Conservation (phyloP, 1,284 basidiomycete genomes). For the Ganoderma sp. region DNA sequence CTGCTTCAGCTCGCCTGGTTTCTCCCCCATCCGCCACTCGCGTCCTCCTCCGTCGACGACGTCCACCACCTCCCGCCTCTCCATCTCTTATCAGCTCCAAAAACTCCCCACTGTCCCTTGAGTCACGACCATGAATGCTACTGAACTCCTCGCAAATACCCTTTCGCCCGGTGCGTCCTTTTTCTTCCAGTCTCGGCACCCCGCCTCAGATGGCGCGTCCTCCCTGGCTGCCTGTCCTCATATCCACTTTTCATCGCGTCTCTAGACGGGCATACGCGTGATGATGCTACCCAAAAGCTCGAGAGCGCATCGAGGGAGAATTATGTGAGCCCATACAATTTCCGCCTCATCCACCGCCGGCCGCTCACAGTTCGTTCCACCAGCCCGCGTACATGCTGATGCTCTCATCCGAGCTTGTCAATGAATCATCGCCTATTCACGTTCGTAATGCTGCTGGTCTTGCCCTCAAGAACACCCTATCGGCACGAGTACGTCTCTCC, state of each 20-base stretch:
- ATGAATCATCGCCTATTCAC: constrained; percentile 74
- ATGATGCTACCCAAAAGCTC: constrained; percentile 87
- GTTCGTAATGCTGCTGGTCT: constrained; percentile 94
- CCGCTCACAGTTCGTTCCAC: constrained; percentile 31
- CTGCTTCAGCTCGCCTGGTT: constrained; percentile 6
- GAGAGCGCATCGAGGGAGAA: constrained; percentile 85
- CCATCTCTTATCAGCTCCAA: constrained; percentile 19
- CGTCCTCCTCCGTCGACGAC: constrained; percentile 20
- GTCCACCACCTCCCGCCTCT: constrained; percentile 22
- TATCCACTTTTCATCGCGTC: constrained; percentile 19
- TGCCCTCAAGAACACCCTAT: constrained; percentile 95
- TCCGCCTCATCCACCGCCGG: constrained; percentile 30
- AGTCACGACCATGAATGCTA: constrained; percentile 79
- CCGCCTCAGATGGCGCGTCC: constrained; percentile 29
- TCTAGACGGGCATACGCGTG: constrained; percentile 83
- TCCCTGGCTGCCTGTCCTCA: constrained; percentile 16
- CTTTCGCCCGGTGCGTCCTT: constrained; percentile 79
- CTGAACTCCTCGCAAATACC: constrained; percentile 87
- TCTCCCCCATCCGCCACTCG: constrained; percentile 30
- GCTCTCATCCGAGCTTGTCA: constrained; percentile 82
- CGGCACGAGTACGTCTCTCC: constrained; percentile 69
- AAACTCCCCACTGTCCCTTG: constrained; percentile 21
- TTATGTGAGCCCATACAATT: constrained; percentile 63
- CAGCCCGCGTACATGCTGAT: constrained; percentile 91
- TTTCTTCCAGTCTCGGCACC: constrained; percentile 23